These are phyloP conservation scores for Bruguiera sexangula DNA, from an alignment of 345 rosid genomes.

Conservation along the genomic window DNA sequence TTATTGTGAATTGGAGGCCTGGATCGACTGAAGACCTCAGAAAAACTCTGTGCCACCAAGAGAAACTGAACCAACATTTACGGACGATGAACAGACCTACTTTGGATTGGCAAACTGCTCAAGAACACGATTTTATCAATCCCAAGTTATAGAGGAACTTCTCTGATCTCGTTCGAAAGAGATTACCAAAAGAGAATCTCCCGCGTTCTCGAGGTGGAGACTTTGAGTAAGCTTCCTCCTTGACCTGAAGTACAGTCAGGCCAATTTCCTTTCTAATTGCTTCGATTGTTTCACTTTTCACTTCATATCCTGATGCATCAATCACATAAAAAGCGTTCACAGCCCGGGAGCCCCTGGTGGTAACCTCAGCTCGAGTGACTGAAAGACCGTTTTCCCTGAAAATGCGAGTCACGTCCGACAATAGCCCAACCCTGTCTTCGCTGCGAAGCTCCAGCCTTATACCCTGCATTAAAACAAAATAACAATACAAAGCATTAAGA, in stretches of 20 bases:
- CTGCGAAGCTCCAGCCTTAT: constrained; percentile 73
- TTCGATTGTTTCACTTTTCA: constrained; percentile 68
- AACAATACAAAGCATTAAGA: not conserved
- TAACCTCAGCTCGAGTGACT: constrained; percentile 86
- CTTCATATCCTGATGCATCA: constrained; percentile 70
- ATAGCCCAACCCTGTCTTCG: constrained; percentile 77
- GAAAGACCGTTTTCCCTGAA: constrained; percentile 87
- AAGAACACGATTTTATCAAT: constrained; percentile 51
- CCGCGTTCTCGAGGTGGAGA: constrained; percentile 44
- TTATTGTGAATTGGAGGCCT: constrained; percentile 8
- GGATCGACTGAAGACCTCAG: constrained; percentile 7
- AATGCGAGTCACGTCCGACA: constrained; percentile 90
- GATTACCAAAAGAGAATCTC: constrained; percentile 58
- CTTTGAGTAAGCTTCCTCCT: constrained; percentile 41
- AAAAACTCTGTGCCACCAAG: not conserved
- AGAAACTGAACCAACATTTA: constrained; percentile 23
- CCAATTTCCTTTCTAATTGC: constrained; percentile 81
- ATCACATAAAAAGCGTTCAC: constrained; percentile 73
- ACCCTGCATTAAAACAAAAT: constrained; percentile 47
- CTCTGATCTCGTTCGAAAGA: constrained; percentile 69
- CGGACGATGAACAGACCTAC: constrained; percentile 12
- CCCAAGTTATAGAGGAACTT: constrained; percentile 72
- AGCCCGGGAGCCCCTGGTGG: constrained; percentile 72
- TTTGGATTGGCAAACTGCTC: constrained; percentile 22
- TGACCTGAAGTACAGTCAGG: constrained; percentile 53